These are phyloP conservation scores for Colletotrichum sansevieriae DNA, from an alignment of 2,329 filamentous ascomycete genomes.

Conservation along the genomic window DNA sequence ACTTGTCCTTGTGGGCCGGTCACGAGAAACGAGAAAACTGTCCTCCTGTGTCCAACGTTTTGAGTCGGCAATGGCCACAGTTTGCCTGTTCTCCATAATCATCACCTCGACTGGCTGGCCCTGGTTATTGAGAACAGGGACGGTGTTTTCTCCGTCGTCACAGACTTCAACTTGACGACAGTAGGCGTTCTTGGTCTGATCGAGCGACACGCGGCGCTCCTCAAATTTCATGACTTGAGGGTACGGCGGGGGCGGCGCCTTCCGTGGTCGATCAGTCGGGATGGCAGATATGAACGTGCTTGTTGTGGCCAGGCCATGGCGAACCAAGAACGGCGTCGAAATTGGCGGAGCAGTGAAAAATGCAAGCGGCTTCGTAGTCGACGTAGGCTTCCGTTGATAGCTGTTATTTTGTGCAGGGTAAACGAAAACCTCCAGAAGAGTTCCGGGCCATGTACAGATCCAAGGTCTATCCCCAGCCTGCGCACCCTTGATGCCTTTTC, in stretches of 20 bases:
- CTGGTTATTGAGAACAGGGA: constrained; percentile 52
- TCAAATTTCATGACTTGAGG: constrained; percentile 68
- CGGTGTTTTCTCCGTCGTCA: constrained; percentile 52
- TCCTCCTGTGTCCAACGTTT: constrained; percentile 39
- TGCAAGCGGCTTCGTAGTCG: constrained; percentile 20
- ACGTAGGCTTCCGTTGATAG: constrained; percentile 39
- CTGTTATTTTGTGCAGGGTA: constrained; percentile 67
- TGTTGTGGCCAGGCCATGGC: constrained; percentile 22
- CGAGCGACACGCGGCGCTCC: constrained; percentile 60
- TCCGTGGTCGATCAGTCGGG: constrained; percentile 16
- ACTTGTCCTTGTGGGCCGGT: constrained; percentile 32
- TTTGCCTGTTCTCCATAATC: constrained; percentile 56
- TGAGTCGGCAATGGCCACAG: constrained; percentile 30
- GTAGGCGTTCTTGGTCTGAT: constrained; percentile 52
- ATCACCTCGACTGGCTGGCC: constrained; percentile 57
- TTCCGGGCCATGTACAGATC: constrained; percentile 71
- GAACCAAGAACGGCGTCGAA: constrained; percentile 32
- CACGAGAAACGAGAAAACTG: constrained; percentile 31
- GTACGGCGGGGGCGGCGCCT: constrained; percentile 53
- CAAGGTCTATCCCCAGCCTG: constrained; percentile 66
- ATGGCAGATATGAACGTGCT: neutral
- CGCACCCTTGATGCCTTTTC: constrained; percentile 53
- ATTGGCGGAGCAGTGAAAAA: constrained; percentile 40
- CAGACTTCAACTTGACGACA: constrained; percentile 65
- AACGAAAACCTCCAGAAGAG: constrained; percentile 68